These are phyloP conservation scores for Clonostachys chloroleuca DNA, from an alignment of 2,329 filamentous ascomycete species.

Conservation along the genomic window DNA sequence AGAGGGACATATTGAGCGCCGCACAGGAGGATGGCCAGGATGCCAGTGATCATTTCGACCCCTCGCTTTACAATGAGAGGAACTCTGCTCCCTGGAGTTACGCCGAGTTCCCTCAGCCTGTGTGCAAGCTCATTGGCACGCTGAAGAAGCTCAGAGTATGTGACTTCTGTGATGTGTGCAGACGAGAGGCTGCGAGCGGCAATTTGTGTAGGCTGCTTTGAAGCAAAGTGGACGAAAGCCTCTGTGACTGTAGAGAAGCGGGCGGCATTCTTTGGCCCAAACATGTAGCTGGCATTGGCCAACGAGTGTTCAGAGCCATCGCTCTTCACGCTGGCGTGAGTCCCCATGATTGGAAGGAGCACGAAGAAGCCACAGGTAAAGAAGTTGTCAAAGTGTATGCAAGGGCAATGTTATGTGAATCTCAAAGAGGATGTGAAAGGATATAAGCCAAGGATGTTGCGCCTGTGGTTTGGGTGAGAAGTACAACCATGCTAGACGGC, in stretches of 20 bases:
- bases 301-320: no score
- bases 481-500: no score
- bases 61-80: conserved; percentile 40
- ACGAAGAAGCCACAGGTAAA: no score
- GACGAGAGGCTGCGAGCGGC: conserved; percentile 31
- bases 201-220: conserved; percentile 23
- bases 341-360: no score
- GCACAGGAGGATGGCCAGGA: conserved; percentile 41
- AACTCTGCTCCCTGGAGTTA: conserved; percentile 26
- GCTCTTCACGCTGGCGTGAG: no score
- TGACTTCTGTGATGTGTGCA: conserved; percentile 13
- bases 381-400: no score
- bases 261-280: conserved; percentile 12
- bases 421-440: no score
- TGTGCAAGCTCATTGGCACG: conserved; percentile 26
- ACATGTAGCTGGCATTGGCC: neutral
- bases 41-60: conserved; percentile 44
- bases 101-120: conserved; percentile 18
- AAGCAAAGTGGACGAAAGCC: conserved; percentile 30
- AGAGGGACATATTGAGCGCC: conserved; percentile 50
- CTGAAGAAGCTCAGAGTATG: conserved; percentile 27
- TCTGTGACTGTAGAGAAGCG: conserved; percentile 30
- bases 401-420: no score
- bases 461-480: no score
- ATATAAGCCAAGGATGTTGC: no score